A percentile compares a stretch with the other conserved stretches of the same genome.
Evolutionary conservation across 1,139 yeast species (phyloP).

Genomic region (Pichia sp.): DNA sequence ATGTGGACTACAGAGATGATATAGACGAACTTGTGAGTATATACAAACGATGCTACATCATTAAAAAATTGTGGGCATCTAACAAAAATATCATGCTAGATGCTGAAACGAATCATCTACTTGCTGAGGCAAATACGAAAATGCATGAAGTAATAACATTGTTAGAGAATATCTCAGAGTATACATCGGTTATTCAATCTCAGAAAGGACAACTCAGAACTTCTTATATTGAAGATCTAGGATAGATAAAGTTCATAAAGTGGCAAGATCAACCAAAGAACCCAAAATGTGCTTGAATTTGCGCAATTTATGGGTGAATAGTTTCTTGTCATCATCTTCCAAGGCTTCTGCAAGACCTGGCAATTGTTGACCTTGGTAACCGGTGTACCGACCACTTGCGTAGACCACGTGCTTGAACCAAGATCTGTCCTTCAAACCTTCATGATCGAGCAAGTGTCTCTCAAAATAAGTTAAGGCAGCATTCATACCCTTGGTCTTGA

Average conservation of each 20-base stretch:
- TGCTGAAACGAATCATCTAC: conserved; percentile 5
- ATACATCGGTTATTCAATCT: neutral
- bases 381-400: conserved; percentile 81
- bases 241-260: neutral
- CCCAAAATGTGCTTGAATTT: conserved; percentile 10
- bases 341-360: conserved; percentile 79
- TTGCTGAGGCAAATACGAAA: conserved; percentile 1
- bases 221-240: neutral
- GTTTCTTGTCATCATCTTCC: conserved; percentile 54
- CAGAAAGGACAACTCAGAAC: conserved; percentile 2
- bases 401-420: conserved; percentile 85
- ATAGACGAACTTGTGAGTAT: conserved; percentile 1
- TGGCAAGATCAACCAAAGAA: too few species aligned
- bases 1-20: conserved; percentile 4
- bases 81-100: conserved; percentile 8
- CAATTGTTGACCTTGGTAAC: conserved; percentile 75
- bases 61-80: conserved; percentile 8
- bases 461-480: conserved; percentile 47
- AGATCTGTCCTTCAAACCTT: conserved; percentile 61
- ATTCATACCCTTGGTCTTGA: conserved; percentile 26
- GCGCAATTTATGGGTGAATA: conserved; percentile 33
- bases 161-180: conserved; percentile 1
- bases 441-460: conserved; percentile 52
- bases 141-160: neutral
- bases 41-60: conserved; percentile 4